Evolutionary conservation across 2,329 filamentous ascomycete genomes (phyloP).

Genomic region (Aspergillus quadrilineatus): DNA sequence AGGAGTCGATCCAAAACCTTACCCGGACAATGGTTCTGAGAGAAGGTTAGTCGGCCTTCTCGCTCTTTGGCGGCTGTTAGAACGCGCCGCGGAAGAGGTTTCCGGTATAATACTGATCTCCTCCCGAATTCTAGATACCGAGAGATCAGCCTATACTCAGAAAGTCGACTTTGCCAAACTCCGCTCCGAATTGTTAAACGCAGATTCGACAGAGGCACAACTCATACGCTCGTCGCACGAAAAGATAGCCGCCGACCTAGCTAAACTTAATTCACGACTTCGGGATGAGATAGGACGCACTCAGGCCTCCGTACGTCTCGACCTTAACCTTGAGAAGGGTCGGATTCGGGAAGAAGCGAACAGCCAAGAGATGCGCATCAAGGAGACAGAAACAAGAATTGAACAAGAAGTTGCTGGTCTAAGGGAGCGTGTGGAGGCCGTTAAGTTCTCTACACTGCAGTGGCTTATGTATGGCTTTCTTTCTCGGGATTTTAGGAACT

Average conservation of each 20-base stretch:
- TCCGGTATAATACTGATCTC: neutral
- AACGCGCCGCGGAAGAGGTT: neutral
- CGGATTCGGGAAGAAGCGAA: slow-evolving; percentile 95
- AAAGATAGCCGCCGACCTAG: slow-evolving; percentile 87
- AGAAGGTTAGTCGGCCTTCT: slow-evolving; percentile 64
- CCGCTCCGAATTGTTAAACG: slow-evolving; percentile 85
- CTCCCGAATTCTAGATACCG: slow-evolving; percentile 41
- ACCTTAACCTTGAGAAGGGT: slow-evolving; percentile 95
- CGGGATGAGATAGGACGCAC: slow-evolving; percentile 93
- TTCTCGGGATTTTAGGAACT: slow-evolving; percentile 5
- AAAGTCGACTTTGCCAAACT: slow-evolving; percentile 99
- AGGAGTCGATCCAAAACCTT: slow-evolving; percentile 96
- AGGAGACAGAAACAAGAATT: slow-evolving; percentile 97
- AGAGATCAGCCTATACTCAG: slow-evolving; percentile 64
- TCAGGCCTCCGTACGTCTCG: slow-evolving; percentile 85
- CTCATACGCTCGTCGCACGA: slow-evolving; percentile 89
- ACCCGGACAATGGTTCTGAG: slow-evolving; percentile 97
- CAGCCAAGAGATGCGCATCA: slow-evolving; percentile 94
- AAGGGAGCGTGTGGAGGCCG: slow-evolving; percentile 87
- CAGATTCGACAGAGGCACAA: slow-evolving; percentile 86
- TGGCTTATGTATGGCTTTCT: slow-evolving; percentile 81
- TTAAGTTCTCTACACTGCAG: slow-evolving; percentile 97
- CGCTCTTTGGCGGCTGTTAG: neutral
- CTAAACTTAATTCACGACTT: slow-evolving; percentile 84
- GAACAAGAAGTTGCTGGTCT: slow-evolving; percentile 94